Conservation (phyloP, 169 alveolate genomes). For the Cryptosporidium tyzzeri region DNA sequence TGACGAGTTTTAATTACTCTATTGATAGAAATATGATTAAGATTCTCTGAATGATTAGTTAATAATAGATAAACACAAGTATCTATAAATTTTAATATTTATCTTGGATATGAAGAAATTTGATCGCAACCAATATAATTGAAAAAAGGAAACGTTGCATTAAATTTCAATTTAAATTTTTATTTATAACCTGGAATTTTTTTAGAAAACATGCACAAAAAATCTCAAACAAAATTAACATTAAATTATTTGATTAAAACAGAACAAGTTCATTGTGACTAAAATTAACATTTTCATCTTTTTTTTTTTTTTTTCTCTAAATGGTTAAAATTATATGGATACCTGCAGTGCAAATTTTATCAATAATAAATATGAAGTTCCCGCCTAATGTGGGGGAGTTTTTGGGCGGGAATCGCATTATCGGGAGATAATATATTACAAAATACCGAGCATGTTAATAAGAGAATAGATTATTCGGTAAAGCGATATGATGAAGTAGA, state of each 20-base stretch:
- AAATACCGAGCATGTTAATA: slow-evolving; percentile 28
- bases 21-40: not conserved
- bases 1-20: not conserved
- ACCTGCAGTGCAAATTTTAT: not conserved
- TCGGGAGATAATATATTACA: slow-evolving; percentile 31
- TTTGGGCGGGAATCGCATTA: slow-evolving; percentile 20
- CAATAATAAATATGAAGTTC: not conserved
- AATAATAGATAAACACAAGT: no score
- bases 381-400: slow-evolving; percentile 30
- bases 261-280: no score
- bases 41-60: not conserved
- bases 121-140: not conserved
- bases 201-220: no score
- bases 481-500: slow-evolving; percentile 30
- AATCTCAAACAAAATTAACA: no score
- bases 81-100: no score
- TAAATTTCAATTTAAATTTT: no score
- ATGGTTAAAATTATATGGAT: not conserved
- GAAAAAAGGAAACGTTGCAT: no score
- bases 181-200: not conserved
- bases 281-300: no score
- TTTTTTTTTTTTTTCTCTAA: no score
- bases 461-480: slow-evolving; percentile 15
- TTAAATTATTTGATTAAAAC: no score
- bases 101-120: not conserved